Conservation (phyloP, 2,329 filamentous ascomycete genomes). For the Sporothrix inflata region DNA sequence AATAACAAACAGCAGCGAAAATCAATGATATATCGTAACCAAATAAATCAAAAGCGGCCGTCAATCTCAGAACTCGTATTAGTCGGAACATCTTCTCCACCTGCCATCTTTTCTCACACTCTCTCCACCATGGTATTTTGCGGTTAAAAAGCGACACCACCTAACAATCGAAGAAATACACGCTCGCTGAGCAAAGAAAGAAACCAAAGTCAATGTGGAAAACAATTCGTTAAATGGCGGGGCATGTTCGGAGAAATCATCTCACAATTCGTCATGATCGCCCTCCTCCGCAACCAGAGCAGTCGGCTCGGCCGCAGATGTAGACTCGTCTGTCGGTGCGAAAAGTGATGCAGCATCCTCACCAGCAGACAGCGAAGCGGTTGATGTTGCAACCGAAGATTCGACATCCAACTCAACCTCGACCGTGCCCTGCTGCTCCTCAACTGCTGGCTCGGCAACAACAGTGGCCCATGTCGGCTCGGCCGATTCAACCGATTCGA, state of each 20-base stretch:
- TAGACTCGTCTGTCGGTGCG: background rate
- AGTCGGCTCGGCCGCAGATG: background rate
- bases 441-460: background rate
- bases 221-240: too few species aligned
- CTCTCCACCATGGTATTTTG: background rate
- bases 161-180: too few species aligned
- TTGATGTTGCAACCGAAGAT: background rate
- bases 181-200: too few species aligned
- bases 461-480: background rate
- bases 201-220: too few species aligned
- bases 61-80: background rate
- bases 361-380: background rate
- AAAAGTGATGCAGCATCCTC: background rate
- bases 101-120: background rate
- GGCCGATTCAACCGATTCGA: background rate
- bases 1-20: background rate
- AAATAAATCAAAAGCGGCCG: background rate
- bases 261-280: slow-evolving; percentile 6
- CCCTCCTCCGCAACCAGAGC: background rate
- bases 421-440: background rate
- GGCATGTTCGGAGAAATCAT: background rate
- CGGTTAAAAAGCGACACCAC: too few species aligned
- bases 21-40: background rate
- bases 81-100: background rate
- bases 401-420: background rate